These are phyloP conservation scores for Eucalyptus marginata DNA, from an alignment of 345 rosid genomes.

Conservation along the genomic window DNA sequence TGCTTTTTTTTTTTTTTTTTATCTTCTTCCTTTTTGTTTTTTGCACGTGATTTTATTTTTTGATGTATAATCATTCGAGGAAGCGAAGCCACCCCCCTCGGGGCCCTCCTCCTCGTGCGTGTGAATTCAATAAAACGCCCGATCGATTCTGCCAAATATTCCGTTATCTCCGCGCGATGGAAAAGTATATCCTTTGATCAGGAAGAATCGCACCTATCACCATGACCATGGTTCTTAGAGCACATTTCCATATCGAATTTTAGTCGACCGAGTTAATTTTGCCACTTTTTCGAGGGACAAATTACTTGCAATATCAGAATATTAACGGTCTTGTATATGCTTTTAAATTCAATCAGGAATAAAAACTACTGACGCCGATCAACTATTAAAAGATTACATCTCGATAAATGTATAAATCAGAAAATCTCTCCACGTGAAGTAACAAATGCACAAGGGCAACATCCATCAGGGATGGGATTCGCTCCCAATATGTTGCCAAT, in stretches of 20 bases:
- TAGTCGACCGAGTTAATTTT: background rate
- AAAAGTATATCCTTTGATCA: background rate
- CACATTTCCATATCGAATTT: background rate
- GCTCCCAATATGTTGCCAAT: background rate
- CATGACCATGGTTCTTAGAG: background rate
- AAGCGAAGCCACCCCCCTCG: background rate
- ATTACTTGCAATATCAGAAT: background rate
- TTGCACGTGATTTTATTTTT: background rate
- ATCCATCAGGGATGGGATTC: background rate
- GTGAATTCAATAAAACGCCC: background rate
- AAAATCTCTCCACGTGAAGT: background rate
- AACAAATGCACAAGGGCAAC: background rate
- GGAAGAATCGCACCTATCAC: background rate
- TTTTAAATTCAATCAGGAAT: background rate
- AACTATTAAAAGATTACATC: background rate
- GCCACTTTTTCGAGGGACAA: background rate
- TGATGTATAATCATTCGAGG: background rate
- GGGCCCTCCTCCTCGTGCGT: background rate
- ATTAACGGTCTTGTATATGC: background rate
- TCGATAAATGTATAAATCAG: rapidly evolving
- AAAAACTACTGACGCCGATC: rapidly evolving
- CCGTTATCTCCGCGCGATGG: background rate
- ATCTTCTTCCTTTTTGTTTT: background rate
- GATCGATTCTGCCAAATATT: background rate
- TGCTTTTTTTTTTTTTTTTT: too few relatives aligned